Evolutionary conservation across 1,139 yeast species (phyloP).

Genomic region (Suhomyces kunorum): DNA sequence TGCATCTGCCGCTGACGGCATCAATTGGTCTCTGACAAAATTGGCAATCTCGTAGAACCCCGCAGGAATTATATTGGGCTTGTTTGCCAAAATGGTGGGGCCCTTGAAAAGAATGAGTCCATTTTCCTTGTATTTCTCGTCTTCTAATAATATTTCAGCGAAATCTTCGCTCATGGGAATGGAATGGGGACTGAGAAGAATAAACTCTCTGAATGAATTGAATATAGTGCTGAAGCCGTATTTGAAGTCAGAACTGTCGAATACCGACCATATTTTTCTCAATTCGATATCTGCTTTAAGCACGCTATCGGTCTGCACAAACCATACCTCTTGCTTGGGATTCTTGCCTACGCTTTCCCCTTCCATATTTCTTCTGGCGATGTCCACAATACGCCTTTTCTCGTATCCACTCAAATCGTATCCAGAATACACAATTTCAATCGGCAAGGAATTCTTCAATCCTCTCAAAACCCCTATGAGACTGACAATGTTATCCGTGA

Average conservation of each 20-base stretch:
- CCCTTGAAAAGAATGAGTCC: slow-evolving; percentile 35
- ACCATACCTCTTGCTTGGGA: slow-evolving; percentile 32
- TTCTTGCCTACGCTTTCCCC: background rate
- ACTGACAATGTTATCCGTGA: slow-evolving; percentile 23
- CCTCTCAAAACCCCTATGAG: slow-evolving; percentile 31
- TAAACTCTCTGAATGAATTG: slow-evolving; percentile 35
- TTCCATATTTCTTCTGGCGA: slow-evolving; percentile 17
- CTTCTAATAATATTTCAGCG: slow-evolving; percentile 19
- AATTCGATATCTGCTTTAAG: slow-evolving; percentile 15
- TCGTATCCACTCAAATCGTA: slow-evolving; percentile 20
- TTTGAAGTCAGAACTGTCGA: slow-evolving; percentile 23
- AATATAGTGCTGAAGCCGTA: slow-evolving; percentile 28
- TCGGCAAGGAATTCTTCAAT: slow-evolving; percentile 31
- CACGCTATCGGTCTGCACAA: slow-evolving; percentile 27
- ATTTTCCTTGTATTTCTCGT: slow-evolving; percentile 20
- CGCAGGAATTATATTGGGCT: slow-evolving; percentile 23
- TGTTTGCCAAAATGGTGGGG: slow-evolving; percentile 24
- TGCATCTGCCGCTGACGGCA: slow-evolving; percentile 27
- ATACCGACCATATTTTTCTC: slow-evolving; percentile 7
- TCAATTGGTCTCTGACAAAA: slow-evolving; percentile 26
- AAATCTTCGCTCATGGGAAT: slow-evolving; percentile 30
- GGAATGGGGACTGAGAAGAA: slow-evolving; percentile 27
- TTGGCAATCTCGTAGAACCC: slow-evolving; percentile 37
- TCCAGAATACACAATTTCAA: slow-evolving; percentile 28
- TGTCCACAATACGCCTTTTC: slow-evolving; percentile 20